Percentiles rank a stretch among this genome's conserved stretches.
phyloP scores from a whole-genome alignment of 2,329 filamentous ascomycete species.

The Colletotrichum navitas region DNA sequence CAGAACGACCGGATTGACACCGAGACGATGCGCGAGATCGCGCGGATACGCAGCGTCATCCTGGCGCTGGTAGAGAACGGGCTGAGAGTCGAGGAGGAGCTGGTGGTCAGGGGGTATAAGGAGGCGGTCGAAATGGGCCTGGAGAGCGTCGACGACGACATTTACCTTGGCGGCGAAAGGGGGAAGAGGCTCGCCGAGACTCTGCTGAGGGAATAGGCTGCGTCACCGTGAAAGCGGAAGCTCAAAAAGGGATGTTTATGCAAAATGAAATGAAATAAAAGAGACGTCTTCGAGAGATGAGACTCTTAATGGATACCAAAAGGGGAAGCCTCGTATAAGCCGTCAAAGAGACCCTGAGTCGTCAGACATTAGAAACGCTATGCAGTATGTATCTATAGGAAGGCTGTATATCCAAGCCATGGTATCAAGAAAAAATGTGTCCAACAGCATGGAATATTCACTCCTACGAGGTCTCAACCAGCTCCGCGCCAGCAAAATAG shows the following conservation, averaged over 20 bases:
- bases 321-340: conserved; percentile 16
- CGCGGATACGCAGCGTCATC: conserved; percentile 84
- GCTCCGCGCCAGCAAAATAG: conserved; percentile 89
- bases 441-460: conserved; percentile 13
- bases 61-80: conserved; percentile 85
- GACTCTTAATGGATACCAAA: conserved; percentile 35
- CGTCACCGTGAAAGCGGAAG: background rate
- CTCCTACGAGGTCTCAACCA: conserved; percentile 56
- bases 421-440: conserved; percentile 36
- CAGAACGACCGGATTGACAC: conserved; percentile 89
- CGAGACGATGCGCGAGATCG: conserved; percentile 88
- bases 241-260: conserved; percentile 5
- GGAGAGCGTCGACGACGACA: conserved; percentile 68
- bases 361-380: conserved; percentile 41
- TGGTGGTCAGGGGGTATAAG: conserved; percentile 84
- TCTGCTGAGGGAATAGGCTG: conserved; percentile 44
- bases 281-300: conserved; percentile 9
- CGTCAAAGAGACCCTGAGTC: conserved; percentile 25
- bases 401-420: conserved; percentile 30
- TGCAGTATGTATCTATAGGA: conserved; percentile 39
- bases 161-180: conserved; percentile 71
- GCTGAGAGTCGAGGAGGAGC: conserved; percentile 89
- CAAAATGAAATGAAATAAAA: background rate
- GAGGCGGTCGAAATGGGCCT: conserved; percentile 82
- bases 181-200: conserved; percentile 64